Base-by-base conservation (phyloP, 225 moss, liverwort and hornwort species). In the Pseudoscleropodium purum region DNA sequence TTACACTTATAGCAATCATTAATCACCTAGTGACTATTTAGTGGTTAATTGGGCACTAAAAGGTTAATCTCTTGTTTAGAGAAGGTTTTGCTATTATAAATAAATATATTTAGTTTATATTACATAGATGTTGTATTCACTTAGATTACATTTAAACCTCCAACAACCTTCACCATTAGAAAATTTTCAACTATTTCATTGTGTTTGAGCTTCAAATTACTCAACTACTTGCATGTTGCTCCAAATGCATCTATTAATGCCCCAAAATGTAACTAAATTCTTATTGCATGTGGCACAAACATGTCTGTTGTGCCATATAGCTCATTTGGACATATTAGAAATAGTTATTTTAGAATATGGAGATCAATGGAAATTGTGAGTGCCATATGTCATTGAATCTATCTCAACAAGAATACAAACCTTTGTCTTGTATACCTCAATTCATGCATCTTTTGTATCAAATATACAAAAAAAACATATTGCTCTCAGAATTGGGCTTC, bases 201-300 rank as follows among this genome's bases (percentile, higher is more conserved):
- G 1, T 11, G 0, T 3, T 0, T 18, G 2, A 45, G 18, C 11
- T 11, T 47, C 6, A 31, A 45, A 75, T 47, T 30, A 3, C 15
- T 45, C 45, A 30, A 30, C 6, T 0, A 6, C 6, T 74, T 74
- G 17, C 17, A 74, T 74, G 1, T 29, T 45, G 31, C 4, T 75
- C 30, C 47, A 75, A 74, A 30, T 47, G 18, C 18, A 47, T 47
- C 3, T 47, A 6, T 75, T 31, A 47, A 75, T 47, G 6, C 3
- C 18, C 5, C 45, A 30, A 75, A 11, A 11, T 31, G 0, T 47
- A 31, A 75, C 7, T 6, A 25, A 45, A 30, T 30, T 75, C 29
- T 3, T 75, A 30, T 75, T 47, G n/a, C n/a, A n/a, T n/a, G n/a
- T n/a, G n/a, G n/a, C n/a, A n/a, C n/a, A n/a, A n/a, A 6, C 6